A percentile compares a stretch with the other conserved stretches of the same genome.
These are phyloP conservation scores for Neodidymelliopsis sp. DNA, from an alignment of 2,329 filamentous ascomycete species.

Conservation along the genomic window DNA sequence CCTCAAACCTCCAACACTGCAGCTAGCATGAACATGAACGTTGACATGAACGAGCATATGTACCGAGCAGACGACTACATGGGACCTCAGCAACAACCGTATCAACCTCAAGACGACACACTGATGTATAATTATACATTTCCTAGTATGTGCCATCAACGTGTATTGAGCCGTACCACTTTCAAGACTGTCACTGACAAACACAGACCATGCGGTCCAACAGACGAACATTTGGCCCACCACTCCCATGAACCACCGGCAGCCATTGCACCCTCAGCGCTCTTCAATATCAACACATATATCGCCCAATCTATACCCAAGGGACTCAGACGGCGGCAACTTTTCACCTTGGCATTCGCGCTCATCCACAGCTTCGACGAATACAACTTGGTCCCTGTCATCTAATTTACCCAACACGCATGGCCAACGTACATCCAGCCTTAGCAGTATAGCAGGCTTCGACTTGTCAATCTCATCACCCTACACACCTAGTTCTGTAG, in stretches of 20 bases:
- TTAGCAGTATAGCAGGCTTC: slow-evolving; percentile 16
- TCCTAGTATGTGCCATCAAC: background rate
- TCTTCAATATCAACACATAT: slow-evolving; percentile 31
- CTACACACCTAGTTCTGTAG: slow-evolving; percentile 2
- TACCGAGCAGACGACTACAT: background rate
- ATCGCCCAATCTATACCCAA: slow-evolving; percentile 23
- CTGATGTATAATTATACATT: background rate
- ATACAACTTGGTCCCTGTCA: slow-evolving; percentile 29
- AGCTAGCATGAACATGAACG: background rate
- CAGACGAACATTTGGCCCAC: slow-evolving; percentile 16
- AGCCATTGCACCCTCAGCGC: slow-evolving; percentile 20
- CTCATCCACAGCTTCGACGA: slow-evolving; percentile 34
- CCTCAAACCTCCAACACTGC: background rate
- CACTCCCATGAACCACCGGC: slow-evolving; percentile 10
- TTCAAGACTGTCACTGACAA: slow-evolving; percentile 5
- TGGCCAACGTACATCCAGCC: slow-evolving; percentile 22
- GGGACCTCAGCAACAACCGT: background rate
- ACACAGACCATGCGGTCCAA: slow-evolving; percentile 18
- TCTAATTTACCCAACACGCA: slow-evolving; percentile 23
- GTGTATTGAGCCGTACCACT: background rate
- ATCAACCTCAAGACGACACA: background rate
- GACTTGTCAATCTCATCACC: slow-evolving; percentile 6
- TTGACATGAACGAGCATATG: background rate
- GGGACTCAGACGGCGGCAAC: slow-evolving; percentile 26
- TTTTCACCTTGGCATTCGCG: slow-evolving; percentile 29